Evolutionary conservation across 371 early-diverging fungal genomes (phyloP).

Genomic region (Mucor saturninus): DNA sequence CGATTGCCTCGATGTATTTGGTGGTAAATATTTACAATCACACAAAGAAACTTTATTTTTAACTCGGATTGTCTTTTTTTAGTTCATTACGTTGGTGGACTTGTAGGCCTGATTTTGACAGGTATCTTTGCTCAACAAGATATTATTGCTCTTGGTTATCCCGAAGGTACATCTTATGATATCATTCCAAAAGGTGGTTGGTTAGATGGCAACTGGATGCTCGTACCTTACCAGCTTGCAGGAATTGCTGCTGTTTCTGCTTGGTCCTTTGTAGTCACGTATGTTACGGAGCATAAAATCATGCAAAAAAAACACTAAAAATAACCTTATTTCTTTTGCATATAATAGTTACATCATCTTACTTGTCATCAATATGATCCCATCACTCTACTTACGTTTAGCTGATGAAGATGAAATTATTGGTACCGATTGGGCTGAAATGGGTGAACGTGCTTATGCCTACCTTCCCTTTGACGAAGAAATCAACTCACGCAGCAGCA

Average conservation of each 20-base stretch:
- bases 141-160: slow-evolving; percentile 63
- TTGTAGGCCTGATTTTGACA: slow-evolving; percentile 71
- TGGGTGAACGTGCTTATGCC: slow-evolving; percentile 74
- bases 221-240: slow-evolving; percentile 66
- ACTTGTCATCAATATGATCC: slow-evolving; percentile 53
- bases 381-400: slow-evolving; percentile 59
- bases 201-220: slow-evolving; percentile 71
- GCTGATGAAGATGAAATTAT: slow-evolving; percentile 63
- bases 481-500: slow-evolving; percentile 8
- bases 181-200: slow-evolving; percentile 63
- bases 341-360: slow-evolving; percentile 51
- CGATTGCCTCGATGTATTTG: slow-evolving; percentile 78
- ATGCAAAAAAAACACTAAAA: neutral
- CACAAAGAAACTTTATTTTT: neutral
- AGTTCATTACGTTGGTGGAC: slow-evolving; percentile 77
- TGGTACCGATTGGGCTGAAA: slow-evolving; percentile 67
- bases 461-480: slow-evolving; percentile 52
- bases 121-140: slow-evolving; percentile 72
- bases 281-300: neutral
- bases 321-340: neutral
- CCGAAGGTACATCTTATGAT: slow-evolving; percentile 59
- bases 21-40: slow-evolving; percentile 21
- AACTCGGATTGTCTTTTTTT: neutral
- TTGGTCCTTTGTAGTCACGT: slow-evolving; percentile 69
- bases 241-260: slow-evolving; percentile 58